Evolutionary conservation across 2,329 filamentous ascomycete genomes (phyloP).

Genomic region (Plectosphaerella plurivora): DNA sequence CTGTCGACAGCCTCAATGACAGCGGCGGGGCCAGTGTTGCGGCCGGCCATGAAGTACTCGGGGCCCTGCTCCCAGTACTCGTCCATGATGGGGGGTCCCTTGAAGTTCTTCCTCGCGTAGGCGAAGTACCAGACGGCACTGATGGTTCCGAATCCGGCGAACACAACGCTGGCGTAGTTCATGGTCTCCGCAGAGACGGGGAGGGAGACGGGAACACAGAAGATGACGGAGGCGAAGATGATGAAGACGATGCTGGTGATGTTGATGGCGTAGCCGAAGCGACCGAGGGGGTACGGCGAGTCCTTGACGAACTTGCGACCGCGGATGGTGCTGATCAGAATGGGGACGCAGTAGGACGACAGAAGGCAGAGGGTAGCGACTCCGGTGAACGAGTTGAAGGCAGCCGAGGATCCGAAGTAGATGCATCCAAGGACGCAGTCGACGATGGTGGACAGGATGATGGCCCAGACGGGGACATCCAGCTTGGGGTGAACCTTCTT

Average conservation of each 20-base stretch:
- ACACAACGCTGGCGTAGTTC: constrained; percentile 66
- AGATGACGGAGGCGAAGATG: constrained; percentile 62
- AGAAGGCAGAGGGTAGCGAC: constrained; percentile 76
- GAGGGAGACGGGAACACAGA: constrained; percentile 68
- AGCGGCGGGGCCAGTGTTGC: background rate
- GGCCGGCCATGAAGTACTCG: constrained; percentile 7
- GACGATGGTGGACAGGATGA: constrained; percentile 63
- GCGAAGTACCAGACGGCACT: constrained; percentile 60
- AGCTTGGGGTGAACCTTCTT: constrained; percentile 58
- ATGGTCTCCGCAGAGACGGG: constrained; percentile 52
- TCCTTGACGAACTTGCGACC: constrained; percentile 61
- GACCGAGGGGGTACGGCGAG: constrained; percentile 65
- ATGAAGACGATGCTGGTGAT: constrained; percentile 67
- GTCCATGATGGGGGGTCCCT: constrained; percentile 43
- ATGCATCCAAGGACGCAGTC: constrained; percentile 71
- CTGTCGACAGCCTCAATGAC: background rate
- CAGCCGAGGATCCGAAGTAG: constrained; percentile 72
- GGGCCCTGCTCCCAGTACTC: constrained; percentile 13
- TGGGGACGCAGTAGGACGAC: constrained; percentile 71
- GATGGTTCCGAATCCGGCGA: constrained; percentile 56
- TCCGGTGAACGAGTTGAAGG: constrained; percentile 76
- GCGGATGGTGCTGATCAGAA: constrained; percentile 65
- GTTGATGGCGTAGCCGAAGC: constrained; percentile 66
- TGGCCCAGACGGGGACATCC: constrained; percentile 66
- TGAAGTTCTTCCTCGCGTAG: constrained; percentile 60